Base-by-base conservation (phyloP, 345 rosid species). In the Eucalyptus curtisii region DNA sequence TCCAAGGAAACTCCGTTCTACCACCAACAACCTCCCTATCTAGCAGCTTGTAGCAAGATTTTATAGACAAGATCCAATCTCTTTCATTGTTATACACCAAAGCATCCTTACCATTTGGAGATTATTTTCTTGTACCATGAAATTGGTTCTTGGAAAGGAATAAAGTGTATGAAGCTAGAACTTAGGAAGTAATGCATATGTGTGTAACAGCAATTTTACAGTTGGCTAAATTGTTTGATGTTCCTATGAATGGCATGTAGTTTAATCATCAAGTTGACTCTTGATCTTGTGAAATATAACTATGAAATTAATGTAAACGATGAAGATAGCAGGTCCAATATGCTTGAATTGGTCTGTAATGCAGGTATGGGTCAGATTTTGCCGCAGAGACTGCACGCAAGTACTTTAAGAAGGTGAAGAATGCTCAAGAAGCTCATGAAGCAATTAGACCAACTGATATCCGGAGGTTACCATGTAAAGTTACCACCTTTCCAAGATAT, bases 401-500 rank as follows among this genome's bases (percentile, higher is more conserved):
- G 90, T 97, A 92, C 94, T 97, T 94, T 91, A 98, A 94, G 93
- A 98, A 95, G 93, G 98, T 98, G 90, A 98, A 98, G 92, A 98
- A 98, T 92, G 96, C 99, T 91, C 99, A 96, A 91, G 99, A 98
- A 93, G 98, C 99, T 89, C 99, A 98, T 92, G 99, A 98, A 95
- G 99, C 99, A 90, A 95, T 98, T 90, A 94, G 99, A 91, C 99
- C 99, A 88, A 98, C 99, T 79, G 92, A 94, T 93, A 92, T 96
- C 86, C 91, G 92, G 92, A 92, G 96, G 89, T 92, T 95, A 87
- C 99, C 99, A 45, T 96, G 99, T 98, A 95, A 90, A 90, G 86
- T 76, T 76, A 20, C 84, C 84, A 76, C 42, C 47, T 76, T 76
- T 76, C 30, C 84, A 40, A 81, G 85, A 87, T 87, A 87, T n/a